phyloP scores from a whole-genome alignment of 352 stramenopile genomes.

The Phytophthora nicotianae region DNA sequence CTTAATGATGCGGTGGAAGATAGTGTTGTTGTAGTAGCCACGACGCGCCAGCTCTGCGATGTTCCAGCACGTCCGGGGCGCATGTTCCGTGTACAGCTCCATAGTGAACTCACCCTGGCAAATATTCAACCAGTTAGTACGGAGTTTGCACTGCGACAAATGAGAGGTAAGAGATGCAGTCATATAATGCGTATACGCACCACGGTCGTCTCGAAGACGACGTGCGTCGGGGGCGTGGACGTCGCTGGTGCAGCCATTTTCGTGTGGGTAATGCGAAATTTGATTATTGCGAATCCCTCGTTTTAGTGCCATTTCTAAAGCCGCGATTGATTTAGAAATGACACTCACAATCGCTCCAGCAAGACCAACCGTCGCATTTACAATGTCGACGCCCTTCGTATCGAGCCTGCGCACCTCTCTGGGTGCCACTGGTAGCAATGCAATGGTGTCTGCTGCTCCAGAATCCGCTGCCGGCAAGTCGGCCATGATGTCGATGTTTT shows the following conservation, averaged over 20 bases:
- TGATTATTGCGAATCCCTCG: conserved; percentile 1
- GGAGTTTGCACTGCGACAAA: not conserved
- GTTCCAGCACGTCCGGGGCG: conserved; percentile 94
- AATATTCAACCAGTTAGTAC: not conserved
- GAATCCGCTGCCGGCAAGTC: conserved; percentile 19
- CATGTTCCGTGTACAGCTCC: conserved; percentile 94
- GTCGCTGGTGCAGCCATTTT: conserved; percentile 22
- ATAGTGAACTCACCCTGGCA: conserved; percentile 90
- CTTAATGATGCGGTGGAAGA: conserved; percentile 96
- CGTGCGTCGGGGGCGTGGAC: conserved; percentile 64
- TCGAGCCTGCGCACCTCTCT: no score
- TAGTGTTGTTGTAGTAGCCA: conserved; percentile 96
- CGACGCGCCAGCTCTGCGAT: conserved; percentile 90
- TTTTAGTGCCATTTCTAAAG: no score
- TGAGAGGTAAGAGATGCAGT: not conserved
- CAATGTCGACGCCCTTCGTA: no score
- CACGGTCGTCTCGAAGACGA: conserved; percentile 86
- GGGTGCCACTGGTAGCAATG: not conserved
- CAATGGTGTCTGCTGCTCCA: conserved; percentile 7
- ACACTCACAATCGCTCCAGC: no score
- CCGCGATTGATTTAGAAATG: no score
- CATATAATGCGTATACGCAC: conserved; percentile 41
- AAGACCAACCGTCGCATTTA: no score
- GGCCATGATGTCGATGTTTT: conserved; percentile 65
- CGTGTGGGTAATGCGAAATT: not conserved